Conservation (phyloP, 179 eudicot genomes). For the Nepenthes alata region DNA sequence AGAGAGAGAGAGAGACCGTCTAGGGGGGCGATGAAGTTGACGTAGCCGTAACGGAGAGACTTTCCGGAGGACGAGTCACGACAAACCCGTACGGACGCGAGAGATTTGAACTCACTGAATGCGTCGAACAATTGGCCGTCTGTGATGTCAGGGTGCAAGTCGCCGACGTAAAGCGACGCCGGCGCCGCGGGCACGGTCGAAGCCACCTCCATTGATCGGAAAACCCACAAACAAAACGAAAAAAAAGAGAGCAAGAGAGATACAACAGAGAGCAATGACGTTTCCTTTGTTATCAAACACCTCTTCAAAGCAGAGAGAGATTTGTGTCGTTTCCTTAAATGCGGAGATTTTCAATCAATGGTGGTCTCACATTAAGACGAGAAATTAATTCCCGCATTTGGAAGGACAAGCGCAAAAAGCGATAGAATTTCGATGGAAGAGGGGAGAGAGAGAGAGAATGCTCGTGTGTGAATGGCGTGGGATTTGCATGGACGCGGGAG, state of each 20-base stretch:
- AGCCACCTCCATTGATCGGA: constrained; percentile 3
- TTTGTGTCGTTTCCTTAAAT: not conserved
- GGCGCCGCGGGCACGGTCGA: constrained; percentile 12
- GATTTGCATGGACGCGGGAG: constrained; percentile 5
- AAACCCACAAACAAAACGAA: not conserved
- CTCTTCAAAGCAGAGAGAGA: not conserved
- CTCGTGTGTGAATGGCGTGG: not conserved
- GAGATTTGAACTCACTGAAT: constrained; percentile 39
- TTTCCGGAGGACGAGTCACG: constrained; percentile 46
- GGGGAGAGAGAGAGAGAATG: not conserved
- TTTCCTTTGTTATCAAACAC: not conserved
- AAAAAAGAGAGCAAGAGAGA: not conserved
- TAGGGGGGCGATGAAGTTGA: constrained; percentile 43
- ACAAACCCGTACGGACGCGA: constrained; percentile 61
- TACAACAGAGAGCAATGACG: not conserved
- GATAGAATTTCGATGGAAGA: not conserved
- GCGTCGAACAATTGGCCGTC: constrained; percentile 39
- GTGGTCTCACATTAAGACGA: not conserved
- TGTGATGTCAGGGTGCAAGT: constrained; percentile 36
- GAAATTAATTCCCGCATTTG: not conserved
- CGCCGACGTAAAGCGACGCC: constrained; percentile 63
- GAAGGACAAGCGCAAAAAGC: not conserved
- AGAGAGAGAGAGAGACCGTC: constrained; percentile 31
- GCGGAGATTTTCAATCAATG: constrained; percentile 1
- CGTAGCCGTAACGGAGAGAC: constrained; percentile 66